phyloP scores from a whole-genome alignment of 306 rosid genomes.

The Corylus avellana region DNA sequence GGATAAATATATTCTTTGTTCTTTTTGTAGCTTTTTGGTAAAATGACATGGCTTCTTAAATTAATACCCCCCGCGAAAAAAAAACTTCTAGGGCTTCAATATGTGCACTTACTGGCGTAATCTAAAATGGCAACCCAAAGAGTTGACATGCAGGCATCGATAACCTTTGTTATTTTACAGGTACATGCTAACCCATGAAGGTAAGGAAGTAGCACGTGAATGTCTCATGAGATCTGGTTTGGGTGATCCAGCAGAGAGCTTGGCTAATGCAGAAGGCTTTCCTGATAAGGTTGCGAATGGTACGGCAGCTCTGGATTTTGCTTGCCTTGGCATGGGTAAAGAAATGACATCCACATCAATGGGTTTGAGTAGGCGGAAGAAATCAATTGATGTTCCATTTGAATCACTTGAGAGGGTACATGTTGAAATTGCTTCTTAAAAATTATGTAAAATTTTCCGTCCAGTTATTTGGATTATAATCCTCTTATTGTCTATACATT shows the following conservation, averaged over 20 bases:
- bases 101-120: background rate
- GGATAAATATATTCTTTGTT: no score
- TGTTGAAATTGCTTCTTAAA: slow-evolving; percentile 4
- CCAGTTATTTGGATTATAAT: background rate
- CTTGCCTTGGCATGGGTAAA: slow-evolving; percentile 35
- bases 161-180: slow-evolving; percentile 38
- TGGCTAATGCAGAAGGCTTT: slow-evolving; percentile 38
- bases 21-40: no score
- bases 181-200: slow-evolving; percentile 94
- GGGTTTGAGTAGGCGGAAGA: slow-evolving; percentile 37
- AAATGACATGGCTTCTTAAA: no score
- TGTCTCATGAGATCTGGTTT: slow-evolving; percentile 87
- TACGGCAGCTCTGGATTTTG: slow-evolving; percentile 36
- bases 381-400: slow-evolving; percentile 53
- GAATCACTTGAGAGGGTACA: slow-evolving; percentile 75
- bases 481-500: background rate
- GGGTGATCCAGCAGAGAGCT: slow-evolving; percentile 44
- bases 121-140: background rate
- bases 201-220: slow-evolving; percentile 79
- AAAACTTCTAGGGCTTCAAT: background rate
- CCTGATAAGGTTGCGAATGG: slow-evolving; percentile 34
- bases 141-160: background rate
- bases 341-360: slow-evolving; percentile 46
- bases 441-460: background rate
- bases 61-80: no score